Conservation (phyloP, 169 alveolate species). For the Blepharisma undulans region DNA sequence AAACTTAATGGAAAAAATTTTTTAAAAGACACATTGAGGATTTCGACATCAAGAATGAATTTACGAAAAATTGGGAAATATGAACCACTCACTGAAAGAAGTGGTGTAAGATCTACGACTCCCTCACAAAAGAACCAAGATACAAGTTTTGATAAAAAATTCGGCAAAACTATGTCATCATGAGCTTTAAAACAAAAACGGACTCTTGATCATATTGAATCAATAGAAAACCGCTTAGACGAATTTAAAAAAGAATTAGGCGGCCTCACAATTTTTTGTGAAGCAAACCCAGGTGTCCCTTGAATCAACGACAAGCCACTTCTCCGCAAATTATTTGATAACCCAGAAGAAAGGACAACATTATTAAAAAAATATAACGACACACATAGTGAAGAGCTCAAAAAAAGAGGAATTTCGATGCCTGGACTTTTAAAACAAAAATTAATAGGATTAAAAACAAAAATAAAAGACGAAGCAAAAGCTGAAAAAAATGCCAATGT, state of each 20-base stretch:
- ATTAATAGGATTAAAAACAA: background rate
- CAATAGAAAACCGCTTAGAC: background rate
- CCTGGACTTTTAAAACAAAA: background rate
- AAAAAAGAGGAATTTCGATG: background rate
- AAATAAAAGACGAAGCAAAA: background rate
- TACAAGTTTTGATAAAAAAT: background rate
- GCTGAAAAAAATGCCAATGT: background rate
- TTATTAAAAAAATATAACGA: background rate
- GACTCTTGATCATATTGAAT: background rate
- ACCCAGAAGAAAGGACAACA: background rate
- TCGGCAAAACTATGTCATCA: background rate
- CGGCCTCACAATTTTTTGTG: conserved; percentile 15
- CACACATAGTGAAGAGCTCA: background rate
- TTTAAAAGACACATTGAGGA: background rate
- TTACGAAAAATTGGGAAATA: background rate
- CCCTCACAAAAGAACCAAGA: background rate
- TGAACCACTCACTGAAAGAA: background rate
- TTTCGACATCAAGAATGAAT: background rate
- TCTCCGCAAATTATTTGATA: background rate
- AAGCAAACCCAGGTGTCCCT: conserved; percentile 23
- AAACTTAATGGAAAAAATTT: background rate
- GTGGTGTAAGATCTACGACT: background rate
- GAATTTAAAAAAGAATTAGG: background rate
- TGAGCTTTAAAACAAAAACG: background rate
- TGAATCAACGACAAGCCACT: conserved; percentile 23